A percentile compares a stretch with the other conserved stretches of the same genome.
These are phyloP conservation scores for Coniochaeta prunicola DNA, from an alignment of 2,329 filamentous ascomycete species.

Conservation along the genomic window DNA sequence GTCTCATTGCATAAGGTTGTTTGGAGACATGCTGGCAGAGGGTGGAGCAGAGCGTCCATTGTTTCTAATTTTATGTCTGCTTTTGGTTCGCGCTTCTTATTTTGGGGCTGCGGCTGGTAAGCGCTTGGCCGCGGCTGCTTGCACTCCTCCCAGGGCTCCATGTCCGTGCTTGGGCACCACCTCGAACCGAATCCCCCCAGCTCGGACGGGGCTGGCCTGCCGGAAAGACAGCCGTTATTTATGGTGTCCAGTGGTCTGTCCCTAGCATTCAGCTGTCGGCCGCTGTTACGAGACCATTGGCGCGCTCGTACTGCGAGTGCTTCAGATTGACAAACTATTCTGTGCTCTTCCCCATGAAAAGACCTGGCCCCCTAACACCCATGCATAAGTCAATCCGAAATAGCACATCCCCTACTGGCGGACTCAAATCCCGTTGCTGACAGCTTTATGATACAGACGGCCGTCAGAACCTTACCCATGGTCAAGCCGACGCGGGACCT, in stretches of 20 bases:
- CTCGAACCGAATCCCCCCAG: neutral
- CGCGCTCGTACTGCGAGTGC: neutral
- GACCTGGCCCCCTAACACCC: neutral
- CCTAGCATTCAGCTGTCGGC: neutral
- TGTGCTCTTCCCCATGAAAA: neutral
- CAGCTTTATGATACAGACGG: slow-evolving; percentile 41
- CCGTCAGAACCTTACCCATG: slow-evolving; percentile 58
- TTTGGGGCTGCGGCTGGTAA: neutral
- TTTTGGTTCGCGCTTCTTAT: slow-evolving; percentile 4
- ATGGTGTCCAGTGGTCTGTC: neutral
- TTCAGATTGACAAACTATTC: neutral
- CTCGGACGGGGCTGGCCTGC: neutral
- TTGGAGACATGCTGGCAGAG: neutral
- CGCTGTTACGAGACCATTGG: neutral
- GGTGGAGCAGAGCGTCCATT: neutral
- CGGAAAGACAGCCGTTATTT: neutral
- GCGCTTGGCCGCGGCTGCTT: neutral
- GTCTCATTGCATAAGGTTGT: slow-evolving; percentile 4
- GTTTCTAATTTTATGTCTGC: slow-evolving; percentile 4
- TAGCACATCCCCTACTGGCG: neutral
- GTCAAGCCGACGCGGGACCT: slow-evolving; percentile 76
- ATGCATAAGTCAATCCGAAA: neutral
- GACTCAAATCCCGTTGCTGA: slow-evolving; percentile 5
- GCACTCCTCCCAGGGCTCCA: neutral
- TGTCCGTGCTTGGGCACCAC: neutral